Base-by-base conservation (phyloP, 257 asterid genomes). In the Scutellaria barbata region DNA sequence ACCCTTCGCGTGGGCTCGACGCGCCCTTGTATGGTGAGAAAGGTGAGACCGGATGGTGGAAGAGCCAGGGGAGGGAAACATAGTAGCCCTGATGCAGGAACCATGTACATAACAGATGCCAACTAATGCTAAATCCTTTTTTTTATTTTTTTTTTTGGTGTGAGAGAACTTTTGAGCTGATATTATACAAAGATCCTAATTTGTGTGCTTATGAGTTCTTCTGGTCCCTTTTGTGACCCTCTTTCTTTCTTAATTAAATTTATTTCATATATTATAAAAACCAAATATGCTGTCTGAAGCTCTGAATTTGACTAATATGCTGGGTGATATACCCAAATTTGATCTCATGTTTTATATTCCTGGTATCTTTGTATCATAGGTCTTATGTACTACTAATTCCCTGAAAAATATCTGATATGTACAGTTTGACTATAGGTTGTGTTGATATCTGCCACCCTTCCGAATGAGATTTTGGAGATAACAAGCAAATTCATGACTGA, bases 401-500 rank as follows among this genome's bases (percentile, higher is more conserved):
- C 10, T 55, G 67, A 57, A 50, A 42, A 60, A 11, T 79, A 4
- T 30, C 55, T 69, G 39, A 30, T 40, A 10, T 70, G 5, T 68
- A 37, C 37, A 3, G 33, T 64, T 68, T 20, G 13, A n/a, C 47
- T 86, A 71, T 84, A 95, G 99, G 98, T 92, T 63, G 97, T 92
- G 76, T 75, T 95, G 50, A 89, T 95, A 54, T 95, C 98, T 65
- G 99, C 98, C 68, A 95, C 99, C 60, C 98, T 95, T 79, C 98
- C 99, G 39, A 95, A 95, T 80, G 99, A 95, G 78, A 95, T 92
- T 75, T 72, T 95, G 80, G 99, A 92, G 88, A 89, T 95, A 1
- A 95, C 99, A 8, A 88, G 97, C 88, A 95, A 95, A 81, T 95
- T 95, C 84, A 95, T 95, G 99, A 92, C 99, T 1, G 99, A 89